These are phyloP conservation scores for Chaetomiaceae sp. DNA, from an alignment of 2,329 filamentous ascomycete species.

Conservation along the genomic window DNA sequence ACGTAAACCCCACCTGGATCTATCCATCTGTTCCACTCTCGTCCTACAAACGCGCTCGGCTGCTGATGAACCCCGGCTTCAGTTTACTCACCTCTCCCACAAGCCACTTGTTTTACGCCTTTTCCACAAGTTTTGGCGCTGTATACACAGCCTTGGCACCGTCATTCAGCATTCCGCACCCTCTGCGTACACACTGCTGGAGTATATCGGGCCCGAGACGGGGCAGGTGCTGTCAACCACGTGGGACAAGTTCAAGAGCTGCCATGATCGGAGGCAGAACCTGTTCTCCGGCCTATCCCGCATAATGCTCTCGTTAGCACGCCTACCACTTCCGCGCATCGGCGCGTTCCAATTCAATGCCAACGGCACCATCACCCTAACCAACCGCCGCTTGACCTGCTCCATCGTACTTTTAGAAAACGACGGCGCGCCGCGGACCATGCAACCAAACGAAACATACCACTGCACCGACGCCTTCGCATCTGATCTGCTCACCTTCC, in stretches of 20 bases:
- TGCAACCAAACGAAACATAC: constrained; percentile 28
- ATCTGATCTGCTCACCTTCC: constrained; percentile 24
- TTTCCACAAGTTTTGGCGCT: neutral
- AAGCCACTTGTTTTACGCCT: neutral
- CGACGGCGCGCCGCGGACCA: constrained; percentile 27
- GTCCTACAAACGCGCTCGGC: too few relatives aligned
- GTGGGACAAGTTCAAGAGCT: constrained; percentile 20
- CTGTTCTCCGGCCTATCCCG: constrained; percentile 28
- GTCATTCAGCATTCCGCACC: neutral
- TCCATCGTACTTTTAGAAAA: constrained; percentile 30
- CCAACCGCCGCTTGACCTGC: constrained; percentile 32
- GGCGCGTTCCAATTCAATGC: constrained; percentile 23
- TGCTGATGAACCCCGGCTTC: neutral
- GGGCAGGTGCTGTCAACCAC: constrained; percentile 27
- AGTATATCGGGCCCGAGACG: constrained; percentile 21
- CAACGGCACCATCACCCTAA: constrained; percentile 29
- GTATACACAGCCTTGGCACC: neutral
- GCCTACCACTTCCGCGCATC: constrained; percentile 26
- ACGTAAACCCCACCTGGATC: neutral
- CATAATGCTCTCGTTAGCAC: constrained; percentile 28
- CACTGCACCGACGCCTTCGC: constrained; percentile 26
- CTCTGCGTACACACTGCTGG: constrained; percentile 26
- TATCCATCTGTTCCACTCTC: too few relatives aligned
- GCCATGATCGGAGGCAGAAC: constrained; percentile 21
- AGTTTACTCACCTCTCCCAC: neutral